Evolutionary conservation across 768 basidiomycete species (phyloP).

Genomic region (Amanita rubescens): DNA sequence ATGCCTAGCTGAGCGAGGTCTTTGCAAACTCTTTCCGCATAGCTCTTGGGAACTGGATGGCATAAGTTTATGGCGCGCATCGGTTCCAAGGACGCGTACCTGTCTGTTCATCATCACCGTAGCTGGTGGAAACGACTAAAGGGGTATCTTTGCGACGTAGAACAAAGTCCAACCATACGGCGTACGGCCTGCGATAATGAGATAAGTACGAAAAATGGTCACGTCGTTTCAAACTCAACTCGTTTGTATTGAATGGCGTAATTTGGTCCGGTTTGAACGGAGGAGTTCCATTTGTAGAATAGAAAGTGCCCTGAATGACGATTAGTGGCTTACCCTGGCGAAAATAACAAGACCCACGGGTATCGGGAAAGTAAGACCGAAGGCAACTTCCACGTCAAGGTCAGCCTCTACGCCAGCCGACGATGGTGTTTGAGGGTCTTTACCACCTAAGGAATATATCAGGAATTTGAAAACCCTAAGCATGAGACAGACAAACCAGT

Average conservation of each 20-base stretch:
- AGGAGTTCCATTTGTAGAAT: slow-evolving; percentile 54
- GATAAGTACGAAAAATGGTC: slow-evolving; percentile 9
- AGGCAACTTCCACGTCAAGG: slow-evolving; percentile 61
- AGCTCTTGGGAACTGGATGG: slow-evolving; percentile 32
- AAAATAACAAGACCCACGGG: slow-evolving; percentile 19
- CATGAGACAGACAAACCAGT: slow-evolving; percentile 33
- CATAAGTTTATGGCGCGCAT: not conserved
- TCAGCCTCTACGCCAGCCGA: slow-evolving; percentile 59
- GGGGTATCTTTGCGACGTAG: slow-evolving; percentile 41
- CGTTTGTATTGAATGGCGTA: slow-evolving; percentile 34
- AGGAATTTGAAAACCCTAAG: slow-evolving; percentile 2
- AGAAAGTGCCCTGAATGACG: slow-evolving; percentile 37
- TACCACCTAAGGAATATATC: slow-evolving; percentile 36
- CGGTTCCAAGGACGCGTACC: slow-evolving; percentile 24
- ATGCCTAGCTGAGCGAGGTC: slow-evolving; percentile 58
- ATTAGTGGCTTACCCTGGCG: not conserved
- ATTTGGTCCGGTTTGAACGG: slow-evolving; percentile 44
- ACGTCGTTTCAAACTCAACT: slow-evolving; percentile 14
- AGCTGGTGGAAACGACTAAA: slow-evolving; percentile 63
- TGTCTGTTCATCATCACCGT: slow-evolving; percentile 67
- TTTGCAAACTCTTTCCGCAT: slow-evolving; percentile 49
- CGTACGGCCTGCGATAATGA: slow-evolving; percentile 17
- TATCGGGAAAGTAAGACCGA: slow-evolving; percentile 57
- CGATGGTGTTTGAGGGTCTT: slow-evolving; percentile 47
- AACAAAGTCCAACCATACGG: slow-evolving; percentile 59